These are phyloP conservation scores for Penicillium sp. DNA, from an alignment of 2,329 filamentous ascomycete genomes.

Conservation along the genomic window DNA sequence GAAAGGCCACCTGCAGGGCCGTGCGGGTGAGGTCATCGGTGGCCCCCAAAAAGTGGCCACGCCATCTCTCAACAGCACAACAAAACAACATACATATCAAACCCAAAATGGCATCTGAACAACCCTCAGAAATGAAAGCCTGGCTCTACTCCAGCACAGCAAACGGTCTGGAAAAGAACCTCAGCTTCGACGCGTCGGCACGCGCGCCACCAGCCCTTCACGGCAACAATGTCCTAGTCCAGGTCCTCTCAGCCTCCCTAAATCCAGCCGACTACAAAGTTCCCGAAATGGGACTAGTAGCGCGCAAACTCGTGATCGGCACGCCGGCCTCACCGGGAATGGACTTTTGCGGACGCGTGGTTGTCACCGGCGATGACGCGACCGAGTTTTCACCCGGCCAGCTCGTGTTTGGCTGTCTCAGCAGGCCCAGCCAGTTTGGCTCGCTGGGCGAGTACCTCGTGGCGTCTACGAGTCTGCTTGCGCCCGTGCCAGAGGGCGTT, in stretches of 20 bases:
- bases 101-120: neutral
- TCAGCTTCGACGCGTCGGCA: slow-evolving; percentile 45
- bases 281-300: slow-evolving; percentile 48
- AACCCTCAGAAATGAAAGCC: slow-evolving; percentile 49
- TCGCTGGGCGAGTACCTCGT: slow-evolving; percentile 45
- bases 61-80: neutral
- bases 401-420: slow-evolving; percentile 45
- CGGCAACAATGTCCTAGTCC: slow-evolving; percentile 50
- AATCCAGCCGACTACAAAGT: slow-evolving; percentile 64
- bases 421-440: slow-evolving; percentile 34
- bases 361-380: slow-evolving; percentile 27
- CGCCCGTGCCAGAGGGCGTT: slow-evolving; percentile 44
- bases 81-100: neutral
- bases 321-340: slow-evolving; percentile 45
- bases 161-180: slow-evolving; percentile 52
- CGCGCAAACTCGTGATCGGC: slow-evolving; percentile 34
- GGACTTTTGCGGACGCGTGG: slow-evolving; percentile 46
- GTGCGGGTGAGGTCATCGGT: slow-evolving; percentile 3
- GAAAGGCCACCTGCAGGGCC: neutral
- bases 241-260: slow-evolving; percentile 50
- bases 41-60: neutral
- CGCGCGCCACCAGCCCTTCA: slow-evolving; percentile 39
- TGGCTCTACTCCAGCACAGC: slow-evolving; percentile 53
- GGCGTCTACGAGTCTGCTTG: slow-evolving; percentile 28
- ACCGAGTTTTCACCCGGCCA: slow-evolving; percentile 36